Evolutionary conservation across 2,329 filamentous ascomycete genomes (phyloP).

Genomic region (Onygenales sp.): DNA sequence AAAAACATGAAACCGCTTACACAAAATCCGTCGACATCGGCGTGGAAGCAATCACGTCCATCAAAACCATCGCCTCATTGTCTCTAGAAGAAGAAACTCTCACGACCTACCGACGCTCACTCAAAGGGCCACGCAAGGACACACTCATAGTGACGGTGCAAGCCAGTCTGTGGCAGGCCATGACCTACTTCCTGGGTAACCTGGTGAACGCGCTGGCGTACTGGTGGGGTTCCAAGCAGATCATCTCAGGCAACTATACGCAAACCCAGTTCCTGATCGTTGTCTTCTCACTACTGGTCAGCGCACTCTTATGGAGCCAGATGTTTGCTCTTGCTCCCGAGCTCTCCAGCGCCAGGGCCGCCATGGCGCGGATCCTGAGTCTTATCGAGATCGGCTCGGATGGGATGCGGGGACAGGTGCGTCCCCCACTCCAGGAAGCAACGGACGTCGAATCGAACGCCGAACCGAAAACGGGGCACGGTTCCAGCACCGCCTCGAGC

Average conservation of each 20-base stretch:
- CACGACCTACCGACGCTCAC: constrained; percentile 34
- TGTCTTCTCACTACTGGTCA: constrained; percentile 60
- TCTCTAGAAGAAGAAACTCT: constrained; percentile 44
- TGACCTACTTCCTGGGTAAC: constrained; percentile 44
- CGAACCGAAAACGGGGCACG: no score
- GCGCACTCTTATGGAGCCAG: constrained; percentile 63
- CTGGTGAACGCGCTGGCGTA: constrained; percentile 67
- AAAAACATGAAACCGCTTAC: constrained; percentile 42
- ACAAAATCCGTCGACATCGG: constrained; percentile 42
- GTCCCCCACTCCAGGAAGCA: no score
- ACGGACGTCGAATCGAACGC: no score
- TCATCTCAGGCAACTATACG: constrained; percentile 55
- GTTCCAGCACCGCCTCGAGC: no score
- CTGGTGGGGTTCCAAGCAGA: constrained; percentile 69
- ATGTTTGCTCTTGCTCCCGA: constrained; percentile 69
- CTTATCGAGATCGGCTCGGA: constrained; percentile 27
- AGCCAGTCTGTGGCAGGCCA: constrained; percentile 37
- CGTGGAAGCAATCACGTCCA: constrained; percentile 43
- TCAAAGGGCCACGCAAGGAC: constrained; percentile 39
- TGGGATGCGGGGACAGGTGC: no score
- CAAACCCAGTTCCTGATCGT: constrained; percentile 65
- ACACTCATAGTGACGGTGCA: constrained; percentile 40
- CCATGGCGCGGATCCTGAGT: constrained; percentile 48
- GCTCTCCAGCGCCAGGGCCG: constrained; percentile 54
- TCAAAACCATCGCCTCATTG: constrained; percentile 44